A percentile compares a stretch with the other conserved stretches of the same genome.
Evolutionary conservation across 169 alveolate genomes (phyloP).

Genomic region (Plasmodium gaboni): DNA sequence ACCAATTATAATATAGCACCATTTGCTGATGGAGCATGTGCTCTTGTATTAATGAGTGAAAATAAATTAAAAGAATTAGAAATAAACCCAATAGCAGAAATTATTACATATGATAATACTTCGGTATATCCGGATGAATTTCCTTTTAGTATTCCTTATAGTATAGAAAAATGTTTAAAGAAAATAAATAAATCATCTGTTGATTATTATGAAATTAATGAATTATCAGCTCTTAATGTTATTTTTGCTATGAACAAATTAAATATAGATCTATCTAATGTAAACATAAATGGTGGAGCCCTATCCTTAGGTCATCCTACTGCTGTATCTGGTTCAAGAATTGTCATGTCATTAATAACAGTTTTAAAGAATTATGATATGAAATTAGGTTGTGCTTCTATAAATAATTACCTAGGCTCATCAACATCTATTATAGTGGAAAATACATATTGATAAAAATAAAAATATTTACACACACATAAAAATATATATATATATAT

Average conservation of each 20-base stretch:
- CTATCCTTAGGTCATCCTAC: slow-evolving; percentile 82
- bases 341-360: slow-evolving; percentile 77
- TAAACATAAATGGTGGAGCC: slow-evolving; percentile 81
- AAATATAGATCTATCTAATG: slow-evolving; percentile 77
- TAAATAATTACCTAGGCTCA: slow-evolving; percentile 78
- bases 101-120: slow-evolving; percentile 75
- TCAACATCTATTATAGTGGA: slow-evolving; percentile 80
- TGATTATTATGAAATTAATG: slow-evolving; percentile 82
- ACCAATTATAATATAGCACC: slow-evolving; percentile 70
- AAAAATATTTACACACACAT: too few relatives aligned
- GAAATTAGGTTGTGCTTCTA: slow-evolving; percentile 82
- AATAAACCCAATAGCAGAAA: slow-evolving; percentile 75
- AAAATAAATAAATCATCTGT: slow-evolving; percentile 59
- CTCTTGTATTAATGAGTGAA: slow-evolving; percentile 71
- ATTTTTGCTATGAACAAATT: slow-evolving; percentile 66
- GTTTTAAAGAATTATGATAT: slow-evolving; percentile 78
- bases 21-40: slow-evolving; percentile 74
- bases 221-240: slow-evolving; percentile 79
- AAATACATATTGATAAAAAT: slow-evolving; percentile 8
- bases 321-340: slow-evolving; percentile 84
- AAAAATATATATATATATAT: too few relatives aligned
- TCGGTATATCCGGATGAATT: slow-evolving; percentile 62
- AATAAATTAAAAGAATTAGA: slow-evolving; percentile 49
- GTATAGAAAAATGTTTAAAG: slow-evolving; percentile 44
- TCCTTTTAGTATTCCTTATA: slow-evolving; percentile 74